Evolutionary conservation across 768 basidiomycete species (phyloP), one percentile per base, ranked within the genome.

Genomic region (Mycena kentingensis): DNA sequence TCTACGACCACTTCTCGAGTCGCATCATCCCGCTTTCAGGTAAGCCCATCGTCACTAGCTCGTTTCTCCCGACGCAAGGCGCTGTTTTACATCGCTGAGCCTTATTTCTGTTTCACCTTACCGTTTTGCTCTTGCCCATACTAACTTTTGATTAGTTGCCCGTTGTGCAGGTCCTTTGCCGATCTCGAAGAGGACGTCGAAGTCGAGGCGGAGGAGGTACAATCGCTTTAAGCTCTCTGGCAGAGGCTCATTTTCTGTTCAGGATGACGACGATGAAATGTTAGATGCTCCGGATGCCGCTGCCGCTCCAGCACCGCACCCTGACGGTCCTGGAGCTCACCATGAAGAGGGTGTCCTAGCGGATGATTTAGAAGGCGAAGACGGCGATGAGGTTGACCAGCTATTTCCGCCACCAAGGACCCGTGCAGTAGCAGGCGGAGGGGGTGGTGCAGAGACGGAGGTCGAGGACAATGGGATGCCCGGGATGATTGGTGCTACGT

Each of bases 131-230:
- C 11, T 24, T 5, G 26, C 12, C 12, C 26, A 16, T 43, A 31
- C 31, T 41, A 25, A 41, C 37, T 11, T 25, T 29, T 32, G 21
- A 5, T 3, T 73, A 90, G 85, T 13, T 99, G 96, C 64, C 96
- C 96, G 0, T 81, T 99, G 6, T 99, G 96, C 69, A 79, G 96
- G 34, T 94, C 93, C 0, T 99, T 88, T 63, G 94, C 94, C 13
- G 88, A 98, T 67, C 81, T 99, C 16, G 94, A 98, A 43, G 57
- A 58, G 49, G 57, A 58, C 25, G 57, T 58, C 34, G 57, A 58
- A 49, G 42, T 58, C 24, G 57, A 58, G 52, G 49, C 21, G 37
- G 52, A 54, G 31, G 50, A 44, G 38, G 49, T 39, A n/a, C n/a
- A n/a, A n/a, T n/a, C n/a, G n/a, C n/a, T n/a, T n/a, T n/a, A n/a